Conservation (phyloP, 2,329 filamentous ascomycete genomes). For the Colletotrichum sp. region DNA sequence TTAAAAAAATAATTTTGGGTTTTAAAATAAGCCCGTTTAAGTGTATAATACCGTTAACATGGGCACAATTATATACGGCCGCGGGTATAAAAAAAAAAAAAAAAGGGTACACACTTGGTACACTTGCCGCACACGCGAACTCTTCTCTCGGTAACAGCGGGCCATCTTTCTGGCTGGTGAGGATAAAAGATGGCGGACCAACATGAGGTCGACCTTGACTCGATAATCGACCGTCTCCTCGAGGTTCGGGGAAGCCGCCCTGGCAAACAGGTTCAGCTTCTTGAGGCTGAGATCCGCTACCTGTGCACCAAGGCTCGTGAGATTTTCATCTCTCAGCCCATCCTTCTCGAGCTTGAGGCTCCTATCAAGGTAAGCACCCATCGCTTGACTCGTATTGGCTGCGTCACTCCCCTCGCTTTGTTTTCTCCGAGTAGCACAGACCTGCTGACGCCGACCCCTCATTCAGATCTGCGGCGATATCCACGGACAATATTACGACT, state of each 20-base stretch:
- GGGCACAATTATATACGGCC: no score
- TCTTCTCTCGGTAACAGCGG: constrained; percentile 34
- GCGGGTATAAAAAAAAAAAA: no score
- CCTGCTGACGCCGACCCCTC: constrained; percentile 23
- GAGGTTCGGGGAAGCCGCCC: constrained; percentile 98
- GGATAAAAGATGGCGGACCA: constrained; percentile 64
- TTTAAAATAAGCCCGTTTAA: no score
- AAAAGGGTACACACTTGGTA: neutral
- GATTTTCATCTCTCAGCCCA: constrained; percentile 99
- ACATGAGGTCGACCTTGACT: constrained; percentile 96
- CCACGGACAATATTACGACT: constrained; percentile 98
- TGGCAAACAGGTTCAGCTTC: constrained; percentile 96
- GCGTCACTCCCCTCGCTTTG: neutral
- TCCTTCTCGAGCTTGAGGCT: constrained; percentile 95
- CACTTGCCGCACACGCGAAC: constrained; percentile 14
- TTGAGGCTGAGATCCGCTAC: constrained; percentile 95
- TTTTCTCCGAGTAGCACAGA: neutral
- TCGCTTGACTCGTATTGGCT: constrained; percentile 2
- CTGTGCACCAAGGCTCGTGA: constrained; percentile 98
- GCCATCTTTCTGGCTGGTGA: constrained; percentile 48
- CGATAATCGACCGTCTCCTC: constrained; percentile 97
- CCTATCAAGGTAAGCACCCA: constrained; percentile 86
- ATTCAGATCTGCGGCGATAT: constrained; percentile 97
- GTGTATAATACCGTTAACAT: no score
- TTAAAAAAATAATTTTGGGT: no score